These are phyloP conservation scores for Chenopodium quinoa DNA, from an alignment of 148 eudicot species.

Conservation along the genomic window DNA sequence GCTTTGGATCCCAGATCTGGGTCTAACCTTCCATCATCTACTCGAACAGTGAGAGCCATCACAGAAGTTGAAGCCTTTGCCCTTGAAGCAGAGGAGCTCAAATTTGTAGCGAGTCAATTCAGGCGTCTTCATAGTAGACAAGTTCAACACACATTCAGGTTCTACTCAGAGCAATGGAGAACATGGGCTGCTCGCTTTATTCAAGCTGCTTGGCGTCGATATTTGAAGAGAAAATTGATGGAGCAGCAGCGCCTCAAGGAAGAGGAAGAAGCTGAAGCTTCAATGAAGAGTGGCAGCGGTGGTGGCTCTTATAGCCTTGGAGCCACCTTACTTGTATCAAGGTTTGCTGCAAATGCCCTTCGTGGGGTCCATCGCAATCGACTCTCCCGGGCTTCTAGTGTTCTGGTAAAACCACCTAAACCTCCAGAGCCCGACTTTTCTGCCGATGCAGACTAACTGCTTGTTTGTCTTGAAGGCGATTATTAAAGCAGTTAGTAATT, in stretches of 20 bases:
- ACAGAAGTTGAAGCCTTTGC: slow-evolving; percentile 89
- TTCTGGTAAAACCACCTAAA: slow-evolving; percentile 74
- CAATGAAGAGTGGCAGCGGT: slow-evolving; percentile 32
- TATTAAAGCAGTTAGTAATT: not conserved
- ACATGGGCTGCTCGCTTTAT: slow-evolving; percentile 93
- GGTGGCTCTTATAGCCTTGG: slow-evolving; percentile 59
- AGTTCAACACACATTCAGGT: slow-evolving; percentile 88
- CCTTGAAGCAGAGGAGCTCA: slow-evolving; percentile 73
- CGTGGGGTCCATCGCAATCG: slow-evolving; percentile 78
- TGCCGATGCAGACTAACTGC: slow-evolving; percentile 61
- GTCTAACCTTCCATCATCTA: slow-evolving; percentile 77
- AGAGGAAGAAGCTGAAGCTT: slow-evolving; percentile 61
- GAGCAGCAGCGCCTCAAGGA: slow-evolving; percentile 62
- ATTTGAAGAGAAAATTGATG: slow-evolving; percentile 60
- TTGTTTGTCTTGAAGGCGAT: slow-evolving; percentile 7
- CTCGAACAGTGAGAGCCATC: slow-evolving; percentile 75
- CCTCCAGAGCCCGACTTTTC: slow-evolving; percentile 92
- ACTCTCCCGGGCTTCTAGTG: slow-evolving; percentile 44
- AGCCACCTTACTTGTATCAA: slow-evolving; percentile 71
- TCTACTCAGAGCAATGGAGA: slow-evolving; percentile 86
- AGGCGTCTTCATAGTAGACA: slow-evolving; percentile 87
- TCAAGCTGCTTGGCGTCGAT: slow-evolving; percentile 89
- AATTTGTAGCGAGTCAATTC: slow-evolving; percentile 84
- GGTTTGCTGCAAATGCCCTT: slow-evolving; percentile 74
- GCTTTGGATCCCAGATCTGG: slow-evolving; percentile 84